These are phyloP conservation scores for Aspergillus cristatus DNA, from an alignment of 495 filamentous ascomycete genomes.

Conservation along the genomic window DNA sequence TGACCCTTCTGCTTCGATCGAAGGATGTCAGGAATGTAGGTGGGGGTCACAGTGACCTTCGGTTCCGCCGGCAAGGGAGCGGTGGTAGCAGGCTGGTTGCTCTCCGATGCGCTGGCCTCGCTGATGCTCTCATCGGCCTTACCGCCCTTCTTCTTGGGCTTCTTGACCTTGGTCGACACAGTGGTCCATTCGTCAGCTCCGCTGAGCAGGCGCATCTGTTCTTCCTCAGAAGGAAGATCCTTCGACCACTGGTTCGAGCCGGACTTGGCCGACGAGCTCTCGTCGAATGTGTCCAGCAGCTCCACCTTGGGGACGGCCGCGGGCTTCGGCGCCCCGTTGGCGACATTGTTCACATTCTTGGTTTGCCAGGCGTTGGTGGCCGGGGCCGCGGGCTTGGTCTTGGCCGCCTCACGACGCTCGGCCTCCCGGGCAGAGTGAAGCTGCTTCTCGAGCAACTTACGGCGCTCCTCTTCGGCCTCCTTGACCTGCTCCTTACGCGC, in stretches of 20 bases:
- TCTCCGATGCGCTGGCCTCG: slow-evolving; percentile 33
- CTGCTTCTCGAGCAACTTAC: slow-evolving; percentile 66
- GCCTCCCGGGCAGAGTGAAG: slow-evolving; percentile 67
- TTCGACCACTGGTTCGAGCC: slow-evolving; percentile 40
- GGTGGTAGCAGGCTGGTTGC: slow-evolving; percentile 22
- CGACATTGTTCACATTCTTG: slow-evolving; percentile 23
- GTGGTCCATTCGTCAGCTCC: slow-evolving; percentile 61
- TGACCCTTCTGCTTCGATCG: slow-evolving; percentile 37
- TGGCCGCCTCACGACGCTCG: slow-evolving; percentile 61
- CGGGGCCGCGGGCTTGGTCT: slow-evolving; percentile 56
- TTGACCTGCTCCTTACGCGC: slow-evolving; percentile 59
- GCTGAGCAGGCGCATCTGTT: slow-evolving; percentile 64
- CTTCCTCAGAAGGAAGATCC: slow-evolving; percentile 70
- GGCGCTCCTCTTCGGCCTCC: slow-evolving; percentile 64
- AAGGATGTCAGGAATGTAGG: slow-evolving; percentile 34
- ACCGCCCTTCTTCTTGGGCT: slow-evolving; percentile 42
- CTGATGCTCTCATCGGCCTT: slow-evolving; percentile 30
- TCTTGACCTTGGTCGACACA: slow-evolving; percentile 53
- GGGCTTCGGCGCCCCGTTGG: slow-evolving; percentile 17
- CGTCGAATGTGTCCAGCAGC: slow-evolving; percentile 70
- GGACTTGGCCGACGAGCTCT: slow-evolving; percentile 24
- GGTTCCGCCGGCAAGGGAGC: slow-evolving; percentile 26
- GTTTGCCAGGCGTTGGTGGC: slow-evolving; percentile 55
- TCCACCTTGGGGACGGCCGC: slow-evolving; percentile 32
- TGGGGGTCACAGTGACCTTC: slow-evolving; percentile 32